These are phyloP conservation scores for Physcomitrellopsis africana DNA, from an alignment of 225 moss, liverwort and hornwort genomes.

Conservation along the genomic window DNA sequence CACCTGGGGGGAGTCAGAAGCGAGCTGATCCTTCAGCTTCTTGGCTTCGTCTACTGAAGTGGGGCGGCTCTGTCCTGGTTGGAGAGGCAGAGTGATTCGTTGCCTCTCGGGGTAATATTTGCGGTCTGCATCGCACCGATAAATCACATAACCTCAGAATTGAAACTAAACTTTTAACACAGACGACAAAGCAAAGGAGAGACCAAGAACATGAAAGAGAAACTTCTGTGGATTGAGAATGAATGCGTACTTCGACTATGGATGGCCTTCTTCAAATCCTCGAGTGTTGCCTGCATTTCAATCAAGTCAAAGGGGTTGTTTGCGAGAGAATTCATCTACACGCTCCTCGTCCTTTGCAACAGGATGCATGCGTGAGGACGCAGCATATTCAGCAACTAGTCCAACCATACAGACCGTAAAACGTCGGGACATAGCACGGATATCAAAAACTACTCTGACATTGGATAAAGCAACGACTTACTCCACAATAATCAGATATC, in stretches of 20 bases:
- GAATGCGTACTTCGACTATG: conserved; percentile 46
- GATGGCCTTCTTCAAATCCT: conserved; percentile 65
- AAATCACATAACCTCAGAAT: too few species aligned
- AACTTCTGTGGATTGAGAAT: too few species aligned
- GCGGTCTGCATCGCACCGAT: conserved; percentile 37
- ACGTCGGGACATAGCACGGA: neutral
- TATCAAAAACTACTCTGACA: neutral
- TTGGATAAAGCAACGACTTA: neutral
- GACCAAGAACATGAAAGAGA: too few species aligned
- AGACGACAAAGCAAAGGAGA: too few species aligned
- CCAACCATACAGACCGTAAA: neutral
- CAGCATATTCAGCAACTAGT: neutral
- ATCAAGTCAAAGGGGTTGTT: neutral
- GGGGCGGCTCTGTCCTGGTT: conserved; percentile 50
- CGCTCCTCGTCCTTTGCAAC: neutral
- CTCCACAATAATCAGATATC: neutral
- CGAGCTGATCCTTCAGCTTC: conserved; percentile 59
- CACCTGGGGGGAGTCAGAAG: conserved; percentile 48
- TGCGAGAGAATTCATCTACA: neutral
- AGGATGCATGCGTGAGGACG: neutral
- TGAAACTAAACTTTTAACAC: too few species aligned
- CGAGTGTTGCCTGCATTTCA: conserved; percentile 51
- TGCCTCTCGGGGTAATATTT: conserved; percentile 79
- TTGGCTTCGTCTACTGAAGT: conserved; percentile 52
- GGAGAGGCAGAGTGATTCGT: conserved; percentile 58